Evolutionary conservation across 2,329 filamentous ascomycete species (phyloP), one percentile per base, ranked within the genome.

Genomic region (Aureobasidium vineae): DNA sequence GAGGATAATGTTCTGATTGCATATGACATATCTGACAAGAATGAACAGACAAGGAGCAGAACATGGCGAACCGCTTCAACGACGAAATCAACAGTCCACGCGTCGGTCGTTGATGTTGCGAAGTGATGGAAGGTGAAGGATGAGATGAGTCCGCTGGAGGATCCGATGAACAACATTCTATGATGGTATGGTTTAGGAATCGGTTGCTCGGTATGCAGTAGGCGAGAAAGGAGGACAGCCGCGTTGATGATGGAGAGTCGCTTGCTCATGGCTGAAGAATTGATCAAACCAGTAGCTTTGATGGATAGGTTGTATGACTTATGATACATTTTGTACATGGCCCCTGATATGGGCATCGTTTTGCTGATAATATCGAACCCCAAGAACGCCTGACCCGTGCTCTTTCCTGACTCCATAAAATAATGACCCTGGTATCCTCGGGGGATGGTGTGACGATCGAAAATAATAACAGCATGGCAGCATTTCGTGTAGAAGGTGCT

Each of bases 271-370:
- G 28, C 26, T 21, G 26, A n/a, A 10, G 10, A 36, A 28, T 43
- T 43, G 36, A 23, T 43, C 54, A 26, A 36, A 26, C 47, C 40
- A 45, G n/a, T 40, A 13, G 21, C 59, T 63, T 63, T n/a, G 28
- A 50, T 21, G 33, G n/a, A 33, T 40, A 40, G 45, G 31, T 21
- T 28, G 60, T 53, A 63, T 53, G 33, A 63, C 23, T 47, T 63
- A 63, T 53, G 36, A 53, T 63, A 63, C 60, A 63, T 21, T 63
- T 63, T 63, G 47, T 63, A 56, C 60, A 56, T 56, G 61, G 40
- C 49, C 33, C 33, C 23, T 36, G 23, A n/a, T 26, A n/a, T 5
- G 50, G 33, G 31, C 57, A 61, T 33, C 47, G 8, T 19, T 47
- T 28, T 65, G 40, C 40, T 47, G 49, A 45, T 54, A 47, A 36